Percentiles rank a stretch among this genome's conserved stretches.
Evolutionary conservation across 768 basidiomycete genomes (phyloP).

Genomic region (Rhizopogon vinicolor): DNA sequence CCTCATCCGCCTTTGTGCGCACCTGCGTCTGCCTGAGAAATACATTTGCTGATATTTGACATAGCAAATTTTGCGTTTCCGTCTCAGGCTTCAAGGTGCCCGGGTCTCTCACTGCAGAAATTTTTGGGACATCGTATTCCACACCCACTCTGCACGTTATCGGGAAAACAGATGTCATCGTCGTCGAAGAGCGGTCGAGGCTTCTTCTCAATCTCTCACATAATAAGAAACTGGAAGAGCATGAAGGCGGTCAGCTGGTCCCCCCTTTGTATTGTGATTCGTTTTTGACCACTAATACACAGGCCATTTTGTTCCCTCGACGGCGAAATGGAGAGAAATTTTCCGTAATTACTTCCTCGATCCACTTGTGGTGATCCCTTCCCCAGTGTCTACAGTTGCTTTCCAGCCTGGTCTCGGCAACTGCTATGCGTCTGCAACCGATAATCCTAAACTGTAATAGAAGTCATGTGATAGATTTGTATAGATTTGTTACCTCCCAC

Average conservation of each 20-base stretch:
- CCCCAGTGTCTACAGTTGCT: slow-evolving; percentile 32
- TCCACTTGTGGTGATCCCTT: slow-evolving; percentile 42
- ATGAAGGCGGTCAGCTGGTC: slow-evolving; percentile 67
- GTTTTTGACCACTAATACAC: neutral
- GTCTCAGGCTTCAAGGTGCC: slow-evolving; percentile 65
- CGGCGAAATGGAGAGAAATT: slow-evolving; percentile 72
- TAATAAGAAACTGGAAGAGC: slow-evolving; percentile 63
- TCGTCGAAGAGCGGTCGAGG: slow-evolving; percentile 63
- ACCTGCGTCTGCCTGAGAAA: neutral
- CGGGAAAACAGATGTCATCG: slow-evolving; percentile 74
- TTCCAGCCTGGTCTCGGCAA: slow-evolving; percentile 24
- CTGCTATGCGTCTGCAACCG: neutral
- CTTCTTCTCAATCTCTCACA: slow-evolving; percentile 49
- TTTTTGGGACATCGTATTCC: slow-evolving; percentile 48
- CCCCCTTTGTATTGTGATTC: neutral
- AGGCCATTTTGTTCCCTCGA: slow-evolving; percentile 86
- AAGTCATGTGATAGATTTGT: slow-evolving; percentile 3
- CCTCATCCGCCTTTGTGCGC: slow-evolving; percentile 73
- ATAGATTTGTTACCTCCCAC: neutral
- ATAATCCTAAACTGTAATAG: neutral
- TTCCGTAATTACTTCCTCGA: slow-evolving; percentile 60
- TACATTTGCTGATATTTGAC: neutral
- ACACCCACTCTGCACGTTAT: slow-evolving; percentile 79
- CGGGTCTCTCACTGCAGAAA: slow-evolving; percentile 39
- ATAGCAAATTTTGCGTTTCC: slow-evolving; percentile 69